phyloP scores from a whole-genome alignment of 1,139 yeast species.

The Hemisphaericaspora lyxosophila region DNA sequence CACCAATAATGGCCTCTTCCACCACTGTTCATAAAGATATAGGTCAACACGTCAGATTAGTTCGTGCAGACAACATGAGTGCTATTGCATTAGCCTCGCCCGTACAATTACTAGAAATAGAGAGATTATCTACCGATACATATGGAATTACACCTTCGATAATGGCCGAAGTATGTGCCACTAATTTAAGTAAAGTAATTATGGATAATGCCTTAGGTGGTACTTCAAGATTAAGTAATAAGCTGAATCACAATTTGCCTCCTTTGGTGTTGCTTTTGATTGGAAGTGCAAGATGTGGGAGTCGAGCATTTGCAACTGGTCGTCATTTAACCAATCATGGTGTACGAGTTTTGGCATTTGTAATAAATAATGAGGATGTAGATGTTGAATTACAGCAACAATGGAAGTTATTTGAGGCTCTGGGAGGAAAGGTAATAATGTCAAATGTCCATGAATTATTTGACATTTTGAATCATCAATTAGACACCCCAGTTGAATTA shows the following conservation, averaged over 20 bases:
- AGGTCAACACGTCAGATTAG: conserved; percentile 18
- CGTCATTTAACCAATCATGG: conserved; percentile 79
- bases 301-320: conserved; percentile 75
- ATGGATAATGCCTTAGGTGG: conserved; percentile 67
- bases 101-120: conserved; percentile 78
- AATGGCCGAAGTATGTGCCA: conserved; percentile 70
- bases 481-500: conserved; percentile 76
- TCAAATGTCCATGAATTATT: conserved; percentile 34
- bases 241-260: conserved; percentile 68
- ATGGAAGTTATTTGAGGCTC: conserved; percentile 52
- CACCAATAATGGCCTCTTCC: conserved; percentile 7
- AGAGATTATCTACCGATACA: conserved; percentile 54
- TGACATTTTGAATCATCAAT: conserved; percentile 36
- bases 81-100: conserved; percentile 70
- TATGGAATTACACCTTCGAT: conserved; percentile 51
- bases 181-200: conserved; percentile 62
- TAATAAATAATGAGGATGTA: conserved; percentile 36
- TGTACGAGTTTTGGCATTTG: conserved; percentile 61
- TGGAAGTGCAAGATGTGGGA: conserved; percentile 75
- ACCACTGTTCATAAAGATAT: conserved; percentile 3
- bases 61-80: conserved; percentile 22
- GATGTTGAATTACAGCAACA: conserved; percentile 39
- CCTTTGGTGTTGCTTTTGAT: conserved; percentile 72
- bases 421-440: conserved; percentile 43
- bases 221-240: conserved; percentile 52